Evolutionary conservation across 2,329 filamentous ascomycete genomes (phyloP).

Genomic region (Neonectria sp.): DNA sequence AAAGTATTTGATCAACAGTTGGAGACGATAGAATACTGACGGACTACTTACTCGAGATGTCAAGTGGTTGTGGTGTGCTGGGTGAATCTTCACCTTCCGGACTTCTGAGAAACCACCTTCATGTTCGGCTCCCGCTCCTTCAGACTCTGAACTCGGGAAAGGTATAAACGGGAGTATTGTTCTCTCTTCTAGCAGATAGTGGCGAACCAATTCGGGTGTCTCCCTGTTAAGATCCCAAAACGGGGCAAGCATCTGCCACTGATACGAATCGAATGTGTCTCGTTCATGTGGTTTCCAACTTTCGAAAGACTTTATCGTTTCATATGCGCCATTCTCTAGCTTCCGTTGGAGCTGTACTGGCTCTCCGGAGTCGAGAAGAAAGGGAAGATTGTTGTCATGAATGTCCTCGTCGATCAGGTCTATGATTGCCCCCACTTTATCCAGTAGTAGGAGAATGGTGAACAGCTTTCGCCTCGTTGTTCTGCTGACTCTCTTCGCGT

Average conservation of each 20-base stretch:
- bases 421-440: background rate
- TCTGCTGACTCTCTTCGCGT: background rate
- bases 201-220: background rate
- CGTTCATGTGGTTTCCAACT: background rate
- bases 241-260: constrained; percentile 9
- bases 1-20: too few species aligned
- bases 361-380: background rate
- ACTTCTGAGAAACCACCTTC: background rate
- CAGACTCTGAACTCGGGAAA: background rate
- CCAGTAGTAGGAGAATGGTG: background rate
- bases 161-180: background rate
- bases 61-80: background rate
- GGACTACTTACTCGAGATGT: background rate
- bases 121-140: background rate
- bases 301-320: background rate
- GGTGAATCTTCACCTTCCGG: constrained; percentile 4
- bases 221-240: background rate
- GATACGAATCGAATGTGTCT: background rate
- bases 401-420: background rate
- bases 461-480: constrained; percentile 2
- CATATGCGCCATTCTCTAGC: background rate
- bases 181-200: background rate
- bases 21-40: background rate
- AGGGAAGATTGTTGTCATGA: background rate
- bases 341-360: background rate